Conservation (phyloP, 176 grass and related monocot genomes). For the Eragrostis nindensis region DNA sequence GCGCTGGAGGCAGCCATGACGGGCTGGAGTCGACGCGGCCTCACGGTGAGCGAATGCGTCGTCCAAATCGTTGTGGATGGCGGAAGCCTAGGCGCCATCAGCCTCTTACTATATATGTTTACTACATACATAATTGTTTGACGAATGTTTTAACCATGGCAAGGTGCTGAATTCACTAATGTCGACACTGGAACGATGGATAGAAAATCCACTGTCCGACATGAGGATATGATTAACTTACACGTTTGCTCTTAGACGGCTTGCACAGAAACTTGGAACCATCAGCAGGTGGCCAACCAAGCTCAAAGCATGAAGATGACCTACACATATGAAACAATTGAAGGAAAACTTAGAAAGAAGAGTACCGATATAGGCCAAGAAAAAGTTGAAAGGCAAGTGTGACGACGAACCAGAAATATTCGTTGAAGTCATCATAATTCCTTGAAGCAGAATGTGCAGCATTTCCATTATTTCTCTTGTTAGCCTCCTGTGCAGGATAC, state of each 20-base stretch:
- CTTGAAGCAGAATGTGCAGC: constrained; percentile 80
- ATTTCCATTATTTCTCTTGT: constrained; percentile 69
- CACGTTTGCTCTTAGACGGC: constrained; percentile 77
- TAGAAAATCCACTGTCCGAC: background rate
- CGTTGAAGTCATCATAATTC: constrained; percentile 99
- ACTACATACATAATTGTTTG: too few species aligned
- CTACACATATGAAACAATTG: constrained; percentile 47
- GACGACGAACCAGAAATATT: constrained; percentile 88
- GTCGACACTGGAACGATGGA: too few species aligned
- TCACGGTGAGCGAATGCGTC: too few species aligned
- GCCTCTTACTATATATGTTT: too few species aligned
- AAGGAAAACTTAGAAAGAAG: constrained; percentile 16
- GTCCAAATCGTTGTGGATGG: too few species aligned
- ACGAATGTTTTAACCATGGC: too few species aligned
- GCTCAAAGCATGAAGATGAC: constrained; percentile 74
- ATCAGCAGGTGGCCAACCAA: constrained; percentile 70
- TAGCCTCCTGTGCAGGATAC: constrained; percentile 69
- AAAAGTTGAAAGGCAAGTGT: constrained; percentile 19
- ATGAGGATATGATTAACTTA: constrained; percentile 39
- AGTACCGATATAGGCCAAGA: background rate
- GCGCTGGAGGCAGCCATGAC: too few species aligned
- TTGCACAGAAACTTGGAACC: constrained; percentile 75
- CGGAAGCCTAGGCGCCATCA: too few species aligned
- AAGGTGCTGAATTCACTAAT: too few species aligned
- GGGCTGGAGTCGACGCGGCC: too few species aligned